Base-by-base conservation (phyloP, 108 stramenopile genomes). In the Cylindrotheca closterium region DNA sequence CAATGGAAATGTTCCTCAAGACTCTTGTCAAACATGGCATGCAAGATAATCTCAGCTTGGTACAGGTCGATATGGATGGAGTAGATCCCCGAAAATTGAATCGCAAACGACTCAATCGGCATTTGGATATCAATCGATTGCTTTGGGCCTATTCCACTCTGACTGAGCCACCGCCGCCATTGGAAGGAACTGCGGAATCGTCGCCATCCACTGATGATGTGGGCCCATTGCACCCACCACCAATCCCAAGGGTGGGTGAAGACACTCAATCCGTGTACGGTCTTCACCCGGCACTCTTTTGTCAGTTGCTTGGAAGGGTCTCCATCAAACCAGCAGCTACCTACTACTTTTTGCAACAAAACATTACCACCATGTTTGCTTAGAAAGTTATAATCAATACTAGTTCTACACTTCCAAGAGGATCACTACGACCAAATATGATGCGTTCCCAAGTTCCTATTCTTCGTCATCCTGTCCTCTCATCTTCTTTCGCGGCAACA, bases 1-100 rank as follows among this genome's bases (percentile, higher is more conserved):
- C 65, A 4, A 15, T 54, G 21, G 65, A 67, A 47, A 55, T 67
- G 65, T 47, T 55, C 25, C 18, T 67, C 55, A 67, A 67, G 51
- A 67, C 65, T 27, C 17, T 67, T 3, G 55, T 67, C 4, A 54
- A 47, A 25, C 17, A 37, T 7, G 65, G 65, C 19, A 42, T 67
- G 55, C 1, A 37, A 26, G 37, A 48, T 29, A 67, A 67, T 33
- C 22, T 57, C 46, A 56, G 27, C 30, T 30, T 67, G 37, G 21
- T 67, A 28, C 33, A 57, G n/a, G 46, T 67, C 0, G 23, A 28
- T 19, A 32, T 67, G 31, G 47, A 57, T 8, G 23, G 37, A 49
- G 12, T 22, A 3, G 47, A 19, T 4, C 31, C 52, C 0, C 31
- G 28, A 19, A 31, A 28, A 4, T 22, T 56, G 15, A 57, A 67